Evolutionary conservation across 352 stramenopile genomes (phyloP).

Genomic region (Pythium dissimile): DNA sequence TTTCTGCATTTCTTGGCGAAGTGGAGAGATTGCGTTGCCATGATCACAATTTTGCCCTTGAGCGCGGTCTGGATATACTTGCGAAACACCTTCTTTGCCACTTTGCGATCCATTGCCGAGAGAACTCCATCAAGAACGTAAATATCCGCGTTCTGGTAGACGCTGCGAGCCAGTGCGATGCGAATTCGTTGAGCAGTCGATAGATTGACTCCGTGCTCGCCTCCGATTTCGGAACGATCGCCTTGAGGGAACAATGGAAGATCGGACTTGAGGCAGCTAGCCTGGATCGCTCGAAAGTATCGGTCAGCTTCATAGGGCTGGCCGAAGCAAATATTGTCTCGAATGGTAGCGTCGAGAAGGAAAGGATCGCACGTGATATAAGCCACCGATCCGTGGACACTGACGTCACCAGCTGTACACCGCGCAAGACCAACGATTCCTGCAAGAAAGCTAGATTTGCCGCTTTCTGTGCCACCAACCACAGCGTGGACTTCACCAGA

Average conservation of each 20-base stretch:
- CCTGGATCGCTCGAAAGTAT: slow-evolving; percentile 52
- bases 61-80: slow-evolving; percentile 52
- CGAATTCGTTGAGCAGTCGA: slow-evolving; percentile 92
- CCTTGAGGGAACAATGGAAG: slow-evolving; percentile 57
- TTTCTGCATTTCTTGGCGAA: slow-evolving; percentile 59
- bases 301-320: slow-evolving; percentile 49
- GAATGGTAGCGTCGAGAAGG: slow-evolving; percentile 95
- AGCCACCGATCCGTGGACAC: slow-evolving; percentile 85
- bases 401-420: slow-evolving; percentile 45
- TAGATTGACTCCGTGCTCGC: slow-evolving; percentile 91
- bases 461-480: slow-evolving; percentile 56
- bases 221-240: slow-evolving; percentile 95
- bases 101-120: slow-evolving; percentile 92
- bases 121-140: slow-evolving; percentile 96
- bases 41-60: slow-evolving; percentile 78
- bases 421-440: slow-evolving; percentile 58
- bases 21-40: slow-evolving; percentile 69
- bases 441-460: slow-evolving; percentile 71
- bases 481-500: slow-evolving; percentile 57
- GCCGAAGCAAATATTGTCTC: slow-evolving; percentile 96
- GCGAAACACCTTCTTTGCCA: slow-evolving; percentile 92
- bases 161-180: slow-evolving; percentile 69
- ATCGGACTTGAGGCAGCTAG: slow-evolving; percentile 55
- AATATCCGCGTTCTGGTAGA: slow-evolving; percentile 79
- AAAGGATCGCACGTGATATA: slow-evolving; percentile 95